phyloP scores from a whole-genome alignment of 2,329 filamentous ascomycete genomes.

The Aspergillus novoparasiticus region DNA sequence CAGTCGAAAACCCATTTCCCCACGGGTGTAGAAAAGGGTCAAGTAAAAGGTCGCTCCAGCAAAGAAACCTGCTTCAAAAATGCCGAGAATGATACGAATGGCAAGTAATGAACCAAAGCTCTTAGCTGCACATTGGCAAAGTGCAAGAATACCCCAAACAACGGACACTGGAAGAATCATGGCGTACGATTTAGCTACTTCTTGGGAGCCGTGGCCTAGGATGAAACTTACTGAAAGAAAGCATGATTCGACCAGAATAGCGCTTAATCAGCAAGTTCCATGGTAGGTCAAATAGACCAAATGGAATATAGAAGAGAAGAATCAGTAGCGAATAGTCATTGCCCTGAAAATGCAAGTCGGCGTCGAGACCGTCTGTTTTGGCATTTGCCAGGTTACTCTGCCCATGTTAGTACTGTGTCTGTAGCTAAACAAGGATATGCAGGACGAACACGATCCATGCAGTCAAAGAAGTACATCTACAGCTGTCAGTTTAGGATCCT shows the following conservation, averaged over 20 bases:
- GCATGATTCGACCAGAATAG: slow-evolving; percentile 48
- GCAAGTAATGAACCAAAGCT: slow-evolving; percentile 54
- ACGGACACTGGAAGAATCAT: slow-evolving; percentile 25
- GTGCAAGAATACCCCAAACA: slow-evolving; percentile 31
- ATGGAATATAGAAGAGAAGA: slow-evolving; percentile 55
- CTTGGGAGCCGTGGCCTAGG: neutral
- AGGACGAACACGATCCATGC: slow-evolving; percentile 31
- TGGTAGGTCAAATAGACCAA: slow-evolving; percentile 53
- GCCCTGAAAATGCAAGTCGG: slow-evolving; percentile 38
- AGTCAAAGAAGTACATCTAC: slow-evolving; percentile 42
- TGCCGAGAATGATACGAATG: slow-evolving; percentile 47
- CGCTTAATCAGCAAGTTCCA: slow-evolving; percentile 42
- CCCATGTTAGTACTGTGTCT: slow-evolving; percentile 17
- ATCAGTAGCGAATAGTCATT: slow-evolving; percentile 43
- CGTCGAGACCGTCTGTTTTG: slow-evolving; percentile 53
- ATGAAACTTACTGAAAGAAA: slow-evolving; percentile 32
- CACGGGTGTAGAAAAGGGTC: slow-evolving; percentile 49
- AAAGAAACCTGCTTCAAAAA: slow-evolving; percentile 58
- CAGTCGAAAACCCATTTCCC: slow-evolving; percentile 47
- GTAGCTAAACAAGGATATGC: neutral
- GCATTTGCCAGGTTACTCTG: slow-evolving; percentile 49
- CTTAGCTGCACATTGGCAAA: slow-evolving; percentile 54
- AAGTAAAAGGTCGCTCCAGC: slow-evolving; percentile 58
- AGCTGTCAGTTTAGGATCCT: slow-evolving; percentile 22
- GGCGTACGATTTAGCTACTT: neutral